Evolutionary conservation across 129 eudicot species (phyloP), one percentile per base, ranked within the genome.

Genomic region (Ambrosia artemisiifolia): DNA sequence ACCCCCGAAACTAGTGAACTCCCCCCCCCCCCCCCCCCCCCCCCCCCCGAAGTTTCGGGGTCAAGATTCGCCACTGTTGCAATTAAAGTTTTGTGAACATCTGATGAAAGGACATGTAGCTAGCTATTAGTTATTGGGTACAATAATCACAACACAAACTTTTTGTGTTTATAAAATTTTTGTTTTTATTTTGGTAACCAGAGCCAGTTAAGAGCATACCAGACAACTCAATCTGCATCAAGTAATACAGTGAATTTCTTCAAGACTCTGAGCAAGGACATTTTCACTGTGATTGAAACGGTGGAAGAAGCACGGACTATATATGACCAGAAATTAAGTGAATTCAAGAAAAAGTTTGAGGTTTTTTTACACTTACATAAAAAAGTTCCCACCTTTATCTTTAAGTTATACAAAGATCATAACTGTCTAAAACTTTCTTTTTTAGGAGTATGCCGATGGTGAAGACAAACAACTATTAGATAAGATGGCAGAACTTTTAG

Each of bases 401-500:
- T 40, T 47, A 11, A 3, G 11, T 30, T 70, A 24, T 57, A 42
- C 55, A 50, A 17, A 34, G 12, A 48, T 32, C 60, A 67, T 55
- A 7, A 64, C 11, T 1, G 9, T 44, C n/a, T 30, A 47, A 20
- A 57, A 34, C 35, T 78, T 34, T 40, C 44, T 24, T 47, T 42
- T 43, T n/a, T 32, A 86, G 91, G 86, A 80, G 13, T 80, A 76
- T 66, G 82, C 90, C 46, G 83, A 79, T 33, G 76, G 34, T 56
- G 92, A 89, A 89, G 88, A 86, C 67, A 84, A 28, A 48, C 78
- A 79, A 69, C 71, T 86, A 11, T 16, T 89, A n/a, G 78, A 80
- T 14, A 87, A 84, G 79, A 78, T 89, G 64, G 83, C 88, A 54
- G 90, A 89, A 69, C 79, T 89, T 67, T 76, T 89, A 47, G 82